Base-by-base conservation (phyloP, 2,329 filamentous ascomycete genomes). In the Apiospora saccharicola region DNA sequence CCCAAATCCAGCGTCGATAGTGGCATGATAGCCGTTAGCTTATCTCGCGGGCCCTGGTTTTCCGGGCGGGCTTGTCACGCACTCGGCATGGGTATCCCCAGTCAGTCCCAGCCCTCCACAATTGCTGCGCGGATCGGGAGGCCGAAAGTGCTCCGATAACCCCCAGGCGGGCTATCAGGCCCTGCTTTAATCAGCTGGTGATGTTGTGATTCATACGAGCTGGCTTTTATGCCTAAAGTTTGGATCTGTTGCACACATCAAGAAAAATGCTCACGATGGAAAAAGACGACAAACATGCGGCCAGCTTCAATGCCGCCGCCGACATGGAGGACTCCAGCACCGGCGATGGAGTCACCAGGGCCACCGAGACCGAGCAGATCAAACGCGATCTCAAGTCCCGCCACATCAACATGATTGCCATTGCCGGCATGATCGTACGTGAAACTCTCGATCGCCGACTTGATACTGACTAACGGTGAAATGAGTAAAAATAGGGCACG, bases 341-440 rank as follows among this genome's bases (percentile, higher is more conserved):
- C 4, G 24, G 43, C 13, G 46, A 46, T 26, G 22, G 22, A 19
- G n/a, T 30, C 67, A 22, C 6, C 19, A n/a, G 43, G 24, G 67
- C 67, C 67, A 2, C 24, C 16, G 41, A 49, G 24, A n/a, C 14
- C 13, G 67, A 47, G 24, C 43, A 68, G 24, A 68, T 46, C 41
- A 46, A 68, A 14, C 67, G 67, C 67, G 67, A n/a, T n/a, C 74
- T 86, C 75, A 84, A 85, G 76, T 83, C 83, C 19, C 81, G 85
- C 70, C 85, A 86, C 78, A 80, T 85, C 75, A 83, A 85, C 78
- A 85, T 85, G 82, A 85, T 85, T 75, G 84, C 84, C 71, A 84
- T 86, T 30, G 83, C 83, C 73, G 86, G 86, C 70, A 85, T 85
- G 44, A 87, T 87, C 24, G 41, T 68, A 68, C 43, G 67, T 68